Percentiles rank a stretch among this genome's conserved stretches.
Evolutionary conservation across 805 yeast species (phyloP).

Genomic region (Blastobotrys terrestris): DNA sequence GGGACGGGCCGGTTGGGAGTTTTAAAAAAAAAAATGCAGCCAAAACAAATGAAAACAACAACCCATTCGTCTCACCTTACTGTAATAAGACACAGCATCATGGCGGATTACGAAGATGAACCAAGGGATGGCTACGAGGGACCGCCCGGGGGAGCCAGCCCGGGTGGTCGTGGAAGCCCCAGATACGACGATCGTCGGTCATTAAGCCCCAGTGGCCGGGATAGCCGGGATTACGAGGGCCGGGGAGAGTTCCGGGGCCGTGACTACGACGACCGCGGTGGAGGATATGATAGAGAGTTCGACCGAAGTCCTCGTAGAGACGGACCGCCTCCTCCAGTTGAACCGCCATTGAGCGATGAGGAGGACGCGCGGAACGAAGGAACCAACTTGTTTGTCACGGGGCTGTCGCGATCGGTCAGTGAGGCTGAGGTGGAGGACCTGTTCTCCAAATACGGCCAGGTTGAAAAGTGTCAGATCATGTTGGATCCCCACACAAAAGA

Average conservation of each 20-base stretch:
- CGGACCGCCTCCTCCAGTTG: not conserved
- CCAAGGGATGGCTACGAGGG: conserved; percentile 4
- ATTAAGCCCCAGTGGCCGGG: conserved; percentile 15
- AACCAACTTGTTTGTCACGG: conserved; percentile 32
- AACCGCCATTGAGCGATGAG: conserved; percentile 16
- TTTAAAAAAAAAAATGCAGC: not conserved
- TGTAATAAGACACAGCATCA: not conserved
- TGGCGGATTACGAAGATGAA: conserved; percentile 19
- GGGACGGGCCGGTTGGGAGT: not conserved
- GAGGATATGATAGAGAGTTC: conserved; percentile 7
- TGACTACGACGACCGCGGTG: conserved; percentile 6
- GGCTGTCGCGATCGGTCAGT: conserved; percentile 26
- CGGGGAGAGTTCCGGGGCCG: conserved; percentile 7
- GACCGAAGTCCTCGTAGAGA: conserved; percentile 1
- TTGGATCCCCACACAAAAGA: conserved; percentile 38
- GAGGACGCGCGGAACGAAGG: conserved; percentile 28
- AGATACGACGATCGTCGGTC: conserved; percentile 19
- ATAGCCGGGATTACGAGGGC: conserved; percentile 9
- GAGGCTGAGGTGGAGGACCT: conserved; percentile 25
- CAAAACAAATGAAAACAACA: not conserved
- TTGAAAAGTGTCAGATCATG: conserved; percentile 36
- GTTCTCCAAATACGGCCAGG: conserved; percentile 26
- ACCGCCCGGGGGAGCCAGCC: not conserved
- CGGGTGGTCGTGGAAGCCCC: conserved; percentile 13
- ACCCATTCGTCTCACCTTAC: not conserved